Conservation (phyloP, 441 rosid species). For the Sinapis alba region DNA sequence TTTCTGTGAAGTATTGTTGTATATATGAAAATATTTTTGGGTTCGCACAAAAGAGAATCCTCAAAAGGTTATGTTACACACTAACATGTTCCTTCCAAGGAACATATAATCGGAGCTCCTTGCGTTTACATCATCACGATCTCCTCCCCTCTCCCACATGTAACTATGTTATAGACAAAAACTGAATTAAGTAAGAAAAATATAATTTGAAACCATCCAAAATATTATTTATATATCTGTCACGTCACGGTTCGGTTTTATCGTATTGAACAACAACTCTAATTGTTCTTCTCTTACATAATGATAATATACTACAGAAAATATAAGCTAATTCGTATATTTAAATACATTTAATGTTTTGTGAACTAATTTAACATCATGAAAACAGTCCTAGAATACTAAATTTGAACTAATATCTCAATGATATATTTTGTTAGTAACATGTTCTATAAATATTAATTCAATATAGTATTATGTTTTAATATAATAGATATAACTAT, state of each 20-base stretch:
- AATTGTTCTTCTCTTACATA: not conserved
- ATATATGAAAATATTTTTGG: not conserved
- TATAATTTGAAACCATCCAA: not conserved
- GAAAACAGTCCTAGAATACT: not conserved
- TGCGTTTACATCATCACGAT: not conserved
- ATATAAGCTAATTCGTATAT: not conserved
- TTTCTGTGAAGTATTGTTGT: not conserved
- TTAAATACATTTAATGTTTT: too few species aligned
- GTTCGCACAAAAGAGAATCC: not conserved
- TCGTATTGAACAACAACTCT: too few species aligned
- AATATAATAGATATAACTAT: too few species aligned
- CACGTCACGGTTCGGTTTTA: too few species aligned
- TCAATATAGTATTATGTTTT: not conserved
- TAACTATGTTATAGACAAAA: not conserved
- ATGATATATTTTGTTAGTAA: not conserved
- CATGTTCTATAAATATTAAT: not conserved
- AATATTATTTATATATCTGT: not conserved
- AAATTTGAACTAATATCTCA: not conserved
- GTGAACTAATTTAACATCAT: not conserved
- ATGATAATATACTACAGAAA: not conserved
- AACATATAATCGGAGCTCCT: not conserved
- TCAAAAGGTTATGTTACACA: not conserved
- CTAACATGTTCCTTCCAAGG: not conserved
- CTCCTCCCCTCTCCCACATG: not conserved
- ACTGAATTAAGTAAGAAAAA: not conserved